Base-by-base conservation (phyloP, 495 filamentous ascomycete species). In the Neurospora sublineolata region DNA sequence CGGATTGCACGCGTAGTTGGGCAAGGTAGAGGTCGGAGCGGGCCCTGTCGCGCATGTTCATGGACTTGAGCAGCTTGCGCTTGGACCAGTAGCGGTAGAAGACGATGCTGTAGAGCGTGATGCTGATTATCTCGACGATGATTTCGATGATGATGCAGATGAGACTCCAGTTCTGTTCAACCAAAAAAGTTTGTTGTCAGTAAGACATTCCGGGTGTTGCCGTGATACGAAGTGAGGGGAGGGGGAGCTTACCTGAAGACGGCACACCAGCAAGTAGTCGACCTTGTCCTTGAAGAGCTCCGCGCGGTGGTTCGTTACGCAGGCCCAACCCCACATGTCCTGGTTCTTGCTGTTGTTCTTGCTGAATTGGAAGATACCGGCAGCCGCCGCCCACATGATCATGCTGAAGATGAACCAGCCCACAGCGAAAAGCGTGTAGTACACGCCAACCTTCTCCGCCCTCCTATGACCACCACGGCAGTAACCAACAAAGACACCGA, bases 21-120 rank as follows among this genome's bases (percentile, higher is more conserved):
- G 94, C 95, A 69, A 98, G 93, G 85, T 97, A 98, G 71, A 99
- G 86, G 78, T 97, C 94, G 75, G 90, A 92, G 72, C 95, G 91
- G 75, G 95, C 95, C 77, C 90, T 90, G 86, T 99, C 95, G 75
- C 95, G 94, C 77, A 91, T 83, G 80, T 97, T 92, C 94, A 99
- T 98, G 69, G 93, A 92, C 84, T 97, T 98, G 80, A 90, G 90
- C 71, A 99, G 92, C 76, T 89, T 89, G 79, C 92, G 91, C 86
- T 99, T 99, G 72, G 92, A 92, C 87, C 93, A 95, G 86, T 97
- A 92, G 75, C 95, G 92, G 86, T 95, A 98, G 84, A 97, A 97
- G 79, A 96, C 89, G 78, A 97, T 86, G 79, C 86, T 93, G 84
- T 99, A 99, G 78, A 99, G 91, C 41, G 87, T 82, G 79, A 99